Evolutionary conservation across 2,329 filamentous ascomycete species (phyloP).

Genomic region (Elsinoe necatrix): DNA sequence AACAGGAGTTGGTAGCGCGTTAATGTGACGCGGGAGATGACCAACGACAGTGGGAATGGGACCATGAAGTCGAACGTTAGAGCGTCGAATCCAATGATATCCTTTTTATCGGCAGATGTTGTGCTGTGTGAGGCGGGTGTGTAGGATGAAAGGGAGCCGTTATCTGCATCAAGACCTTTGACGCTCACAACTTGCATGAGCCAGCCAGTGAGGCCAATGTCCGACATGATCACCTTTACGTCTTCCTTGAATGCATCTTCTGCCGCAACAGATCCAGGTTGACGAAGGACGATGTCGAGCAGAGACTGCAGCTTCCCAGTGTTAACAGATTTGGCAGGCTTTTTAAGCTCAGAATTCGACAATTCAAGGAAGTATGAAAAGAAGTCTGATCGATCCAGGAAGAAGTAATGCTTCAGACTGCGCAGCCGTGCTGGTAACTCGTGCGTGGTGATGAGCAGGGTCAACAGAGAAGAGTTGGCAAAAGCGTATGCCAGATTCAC

Average conservation of each 20-base stretch:
- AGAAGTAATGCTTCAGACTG: conserved; percentile 98
- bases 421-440: conserved; percentile 76
- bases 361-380: conserved; percentile 97
- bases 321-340: conserved; percentile 81
- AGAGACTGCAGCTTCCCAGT: conserved; percentile 88
- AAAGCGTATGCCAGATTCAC: conserved; percentile 92
- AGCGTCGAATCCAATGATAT: conserved; percentile 83
- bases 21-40: conserved; percentile 93
- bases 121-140: conserved; percentile 57
- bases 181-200: conserved; percentile 95
- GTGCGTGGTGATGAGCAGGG: conserved; percentile 85
- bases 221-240: conserved; percentile 95
- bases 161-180: conserved; percentile 72
- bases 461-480: conserved; percentile 87
- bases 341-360: conserved; percentile 78
- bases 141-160: conserved; percentile 49
- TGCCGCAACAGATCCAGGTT: conserved; percentile 87
- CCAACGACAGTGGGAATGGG: conserved; percentile 88
- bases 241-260: conserved; percentile 97
- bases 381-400: conserved; percentile 94
- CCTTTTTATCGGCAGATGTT: conserved; percentile 57
- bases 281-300: conserved; percentile 91
- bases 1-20: conserved; percentile 95
- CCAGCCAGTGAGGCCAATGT: conserved; percentile 84
- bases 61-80: conserved; percentile 90